Conservation (phyloP, 140 eudicot species). For the Oenanthe javanica region DNA sequence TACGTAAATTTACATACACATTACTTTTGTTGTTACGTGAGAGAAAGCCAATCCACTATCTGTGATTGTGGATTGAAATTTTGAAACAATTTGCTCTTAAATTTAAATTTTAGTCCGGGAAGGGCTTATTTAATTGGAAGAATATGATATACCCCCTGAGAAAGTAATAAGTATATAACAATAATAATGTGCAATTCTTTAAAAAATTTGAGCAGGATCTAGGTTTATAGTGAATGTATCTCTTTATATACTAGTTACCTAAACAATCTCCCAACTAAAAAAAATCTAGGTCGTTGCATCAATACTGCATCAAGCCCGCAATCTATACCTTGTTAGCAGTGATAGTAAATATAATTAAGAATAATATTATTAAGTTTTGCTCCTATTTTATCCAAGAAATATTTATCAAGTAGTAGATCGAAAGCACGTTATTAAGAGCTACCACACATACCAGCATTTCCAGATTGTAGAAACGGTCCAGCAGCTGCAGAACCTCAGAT, state of each 20-base stretch:
- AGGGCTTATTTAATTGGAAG: neutral
- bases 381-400: neutral
- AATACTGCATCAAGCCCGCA: neutral
- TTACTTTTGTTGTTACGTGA: neutral
- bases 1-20: neutral
- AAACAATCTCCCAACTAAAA: neutral
- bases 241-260: neutral
- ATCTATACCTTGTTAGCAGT: neutral
- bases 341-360: neutral
- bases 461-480: constrained; percentile 52
- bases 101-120: neutral
- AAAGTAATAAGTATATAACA: too few relatives aligned
- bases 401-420: neutral
- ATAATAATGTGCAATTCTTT: neutral
- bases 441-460: constrained; percentile 47
- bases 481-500: constrained; percentile 44
- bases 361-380: neutral
- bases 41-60: neutral
- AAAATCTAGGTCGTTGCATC: neutral
- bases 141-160: too few relatives aligned
- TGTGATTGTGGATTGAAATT: neutral
- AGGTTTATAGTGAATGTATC: neutral
- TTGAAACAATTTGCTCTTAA: neutral
- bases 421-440: neutral
- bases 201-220: neutral